Conservation (phyloP, 345 rosid species). For the Lepidium didymum region DNA sequence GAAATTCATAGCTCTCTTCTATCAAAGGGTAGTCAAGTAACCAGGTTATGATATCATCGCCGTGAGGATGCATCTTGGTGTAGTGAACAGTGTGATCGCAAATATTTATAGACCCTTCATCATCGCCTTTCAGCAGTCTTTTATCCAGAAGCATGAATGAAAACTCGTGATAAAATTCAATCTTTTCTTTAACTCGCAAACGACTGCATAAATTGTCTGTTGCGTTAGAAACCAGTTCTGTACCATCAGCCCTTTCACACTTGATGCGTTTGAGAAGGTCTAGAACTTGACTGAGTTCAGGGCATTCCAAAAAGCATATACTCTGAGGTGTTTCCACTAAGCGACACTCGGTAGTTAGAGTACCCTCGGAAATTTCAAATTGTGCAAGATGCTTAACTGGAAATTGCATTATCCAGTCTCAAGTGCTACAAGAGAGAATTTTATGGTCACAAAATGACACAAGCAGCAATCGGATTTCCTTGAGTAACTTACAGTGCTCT, state of each 20-base stretch:
- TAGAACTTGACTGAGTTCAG: constrained; percentile 1
- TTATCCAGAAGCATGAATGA: constrained; percentile 15
- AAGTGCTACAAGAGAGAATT: not conserved
- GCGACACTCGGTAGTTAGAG: not conserved
- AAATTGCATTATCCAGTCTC: not conserved
- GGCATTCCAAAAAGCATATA: too few relatives aligned
- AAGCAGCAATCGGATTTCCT: not conserved
- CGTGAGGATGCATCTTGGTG: constrained; percentile 14
- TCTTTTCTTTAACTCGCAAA: constrained; percentile 16
- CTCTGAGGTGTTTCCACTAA: too few relatives aligned
- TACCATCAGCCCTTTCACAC: constrained; percentile 4
- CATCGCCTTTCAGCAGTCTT: too few relatives aligned
- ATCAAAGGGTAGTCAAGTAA: not conserved
- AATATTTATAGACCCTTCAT: constrained; percentile 6
- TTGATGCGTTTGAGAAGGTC: not conserved
- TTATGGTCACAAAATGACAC: not conserved
- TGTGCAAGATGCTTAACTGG: not conserved
- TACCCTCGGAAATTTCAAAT: not conserved
- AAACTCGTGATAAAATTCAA: constrained; percentile 3
- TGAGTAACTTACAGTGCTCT: not conserved
- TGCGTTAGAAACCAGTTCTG: constrained; percentile 10
- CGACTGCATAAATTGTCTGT: not conserved
- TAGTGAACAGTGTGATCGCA: not conserved
- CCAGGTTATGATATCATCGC: constrained; percentile 15
- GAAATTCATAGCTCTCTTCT: not conserved